These are phyloP conservation scores for Microbotryum intermedium DNA, from an alignment of 1,284 basidiomycete species.

Conservation along the genomic window DNA sequence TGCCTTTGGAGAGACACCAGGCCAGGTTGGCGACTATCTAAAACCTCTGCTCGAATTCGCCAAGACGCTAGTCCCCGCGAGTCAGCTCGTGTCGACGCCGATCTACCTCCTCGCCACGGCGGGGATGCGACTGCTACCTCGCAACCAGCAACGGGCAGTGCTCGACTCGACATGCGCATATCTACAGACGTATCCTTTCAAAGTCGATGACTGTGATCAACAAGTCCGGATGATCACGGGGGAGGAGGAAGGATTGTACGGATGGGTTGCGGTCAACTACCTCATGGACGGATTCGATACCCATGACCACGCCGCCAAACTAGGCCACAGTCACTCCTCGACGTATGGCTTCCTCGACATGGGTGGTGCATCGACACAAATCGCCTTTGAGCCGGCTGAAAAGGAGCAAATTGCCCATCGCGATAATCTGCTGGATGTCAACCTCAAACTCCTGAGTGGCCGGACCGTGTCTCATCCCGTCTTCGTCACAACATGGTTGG, in stretches of 20 bases:
- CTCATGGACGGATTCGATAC: conserved; percentile 92
- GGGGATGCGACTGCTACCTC: conserved; percentile 82
- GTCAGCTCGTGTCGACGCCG: conserved; percentile 71
- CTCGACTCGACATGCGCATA: conserved; percentile 68
- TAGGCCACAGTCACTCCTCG: conserved; percentile 44
- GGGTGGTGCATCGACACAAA: conserved; percentile 97
- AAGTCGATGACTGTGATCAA: conserved; percentile 67
- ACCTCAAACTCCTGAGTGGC: conserved; percentile 71
- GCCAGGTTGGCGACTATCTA: conserved; percentile 65
- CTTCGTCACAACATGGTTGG: conserved; percentile 97
- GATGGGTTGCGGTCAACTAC: conserved; percentile 99
- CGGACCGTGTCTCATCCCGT: conserved; percentile 82
- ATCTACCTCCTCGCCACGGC: conserved; percentile 93
- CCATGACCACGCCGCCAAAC: conserved; percentile 34
- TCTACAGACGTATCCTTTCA: conserved; percentile 63
- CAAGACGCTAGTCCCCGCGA: conserved; percentile 70
- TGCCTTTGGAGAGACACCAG: conserved; percentile 61
- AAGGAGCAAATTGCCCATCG: conserved; percentile 49
- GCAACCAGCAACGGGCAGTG: conserved; percentile 60
- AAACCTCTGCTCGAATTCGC: conserved; percentile 77
- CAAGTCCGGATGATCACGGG: conserved; percentile 92
- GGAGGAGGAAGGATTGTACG: conserved; percentile 95
- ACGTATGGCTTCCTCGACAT: conserved; percentile 98
- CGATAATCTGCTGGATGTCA: conserved; percentile 67
- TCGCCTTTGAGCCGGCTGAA: conserved; percentile 77